Evolutionary conservation across 2,329 filamentous ascomycete genomes (phyloP).

Genomic region (Aurifilum marmelostoma): DNA sequence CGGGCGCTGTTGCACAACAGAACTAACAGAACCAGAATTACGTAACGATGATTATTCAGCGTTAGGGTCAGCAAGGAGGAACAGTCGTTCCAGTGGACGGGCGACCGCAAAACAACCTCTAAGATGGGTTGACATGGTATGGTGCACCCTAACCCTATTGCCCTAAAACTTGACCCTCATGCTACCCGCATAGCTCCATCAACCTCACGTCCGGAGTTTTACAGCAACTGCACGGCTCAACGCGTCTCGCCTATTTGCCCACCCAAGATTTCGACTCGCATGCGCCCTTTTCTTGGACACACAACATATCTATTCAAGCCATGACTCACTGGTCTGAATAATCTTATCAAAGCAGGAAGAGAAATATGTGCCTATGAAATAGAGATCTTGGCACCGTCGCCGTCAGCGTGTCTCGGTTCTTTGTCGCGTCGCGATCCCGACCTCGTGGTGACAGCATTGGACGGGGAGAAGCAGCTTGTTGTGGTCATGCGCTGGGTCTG

Average conservation of each 20-base stretch:
- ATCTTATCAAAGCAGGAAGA: not conserved
- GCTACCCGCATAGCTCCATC: not conserved
- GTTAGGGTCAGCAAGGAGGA: too few species aligned
- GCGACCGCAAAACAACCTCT: too few species aligned
- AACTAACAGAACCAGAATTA: too few species aligned
- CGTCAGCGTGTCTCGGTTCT: not conserved
- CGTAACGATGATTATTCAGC: too few species aligned
- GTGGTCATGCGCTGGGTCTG: not conserved
- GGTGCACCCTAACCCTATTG: not conserved
- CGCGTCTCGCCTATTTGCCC: not conserved
- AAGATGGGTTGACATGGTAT: too few species aligned
- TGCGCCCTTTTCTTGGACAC: not conserved
- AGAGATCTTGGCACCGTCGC: not conserved
- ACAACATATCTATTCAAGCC: not conserved
- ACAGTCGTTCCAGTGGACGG: too few species aligned
- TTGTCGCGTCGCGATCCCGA: not conserved
- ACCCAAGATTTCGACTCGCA: not conserved
- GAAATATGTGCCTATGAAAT: not conserved
- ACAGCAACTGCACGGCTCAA: not conserved
- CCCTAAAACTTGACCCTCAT: not conserved
- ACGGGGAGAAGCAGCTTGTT: not conserved
- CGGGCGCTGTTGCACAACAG: too few species aligned
- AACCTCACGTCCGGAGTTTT: not conserved
- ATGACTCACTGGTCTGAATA: not conserved
- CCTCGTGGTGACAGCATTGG: not conserved